Conservation (phyloP, 2,329 filamentous ascomycete genomes). For the Aspergillus hortae region DNA sequence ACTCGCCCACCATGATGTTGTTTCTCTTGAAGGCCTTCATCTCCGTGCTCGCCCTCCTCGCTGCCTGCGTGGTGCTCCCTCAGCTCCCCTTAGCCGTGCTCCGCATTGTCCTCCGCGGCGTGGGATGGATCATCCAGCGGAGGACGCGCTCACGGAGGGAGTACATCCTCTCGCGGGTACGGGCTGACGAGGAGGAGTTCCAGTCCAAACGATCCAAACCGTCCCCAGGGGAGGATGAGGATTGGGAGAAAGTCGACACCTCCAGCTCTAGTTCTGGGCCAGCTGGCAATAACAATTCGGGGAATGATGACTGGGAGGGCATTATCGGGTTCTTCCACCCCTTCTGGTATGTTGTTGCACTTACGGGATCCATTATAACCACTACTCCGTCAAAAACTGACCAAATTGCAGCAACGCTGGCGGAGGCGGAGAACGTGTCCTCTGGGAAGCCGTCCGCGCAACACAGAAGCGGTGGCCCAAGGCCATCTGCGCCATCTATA, state of each 20-base stretch:
- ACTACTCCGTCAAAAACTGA: too few species aligned
- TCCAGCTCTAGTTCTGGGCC: conserved; percentile 47
- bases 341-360: conserved; percentile 66
- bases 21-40: conserved; percentile 30
- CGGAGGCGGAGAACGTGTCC: conserved; percentile 88
- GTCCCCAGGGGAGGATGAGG: conserved; percentile 52
- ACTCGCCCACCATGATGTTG: conserved; percentile 25
- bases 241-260: conserved; percentile 67
- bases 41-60: conserved; percentile 30
- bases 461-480: conserved; percentile 86
- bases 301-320: conserved; percentile 68
- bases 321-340: conserved; percentile 97
- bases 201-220: conserved; percentile 24
- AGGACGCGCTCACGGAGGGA: conserved; percentile 61
- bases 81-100: conserved; percentile 30
- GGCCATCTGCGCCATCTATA: conserved; percentile 89
- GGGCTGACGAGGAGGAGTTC: conserved; percentile 40
- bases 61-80: conserved; percentile 33
- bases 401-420: conserved; percentile 71
- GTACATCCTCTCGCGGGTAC: conserved; percentile 50
- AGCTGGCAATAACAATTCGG: conserved; percentile 39
- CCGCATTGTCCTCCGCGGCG: conserved; percentile 33
- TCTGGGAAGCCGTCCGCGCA: conserved; percentile 91
- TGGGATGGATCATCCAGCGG: conserved; percentile 61
- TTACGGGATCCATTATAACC: too few species aligned